Base-by-base conservation (phyloP, 345 rosid species). In the Hypericum androsaemum region DNA sequence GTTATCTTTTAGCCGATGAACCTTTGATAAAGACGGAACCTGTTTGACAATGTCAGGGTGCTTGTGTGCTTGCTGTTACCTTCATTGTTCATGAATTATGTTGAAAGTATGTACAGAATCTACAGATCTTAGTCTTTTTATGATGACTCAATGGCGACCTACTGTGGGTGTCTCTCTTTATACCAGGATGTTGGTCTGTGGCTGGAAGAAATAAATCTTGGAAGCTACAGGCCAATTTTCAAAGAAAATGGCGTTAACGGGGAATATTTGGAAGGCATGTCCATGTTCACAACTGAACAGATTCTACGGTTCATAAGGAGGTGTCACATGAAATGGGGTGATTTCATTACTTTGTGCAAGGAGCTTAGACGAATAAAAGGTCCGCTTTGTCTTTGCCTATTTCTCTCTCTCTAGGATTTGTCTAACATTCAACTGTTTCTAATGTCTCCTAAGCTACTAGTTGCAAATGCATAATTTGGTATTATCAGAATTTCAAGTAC, bases 291-390 rank as follows among this genome's bases (percentile, higher is more conserved):
- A 32, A 90, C 96, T 9, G 96, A 90, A 62, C 98, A 90, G 75
- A 90, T 90, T 71, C 88, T 90, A 69, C 82, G 89, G 55, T 90
- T 90, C 79, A 90, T 87, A 65, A 80, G 98, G 62, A 80, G 96
- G 67, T 88, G 95, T 70, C 98, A 90, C 80, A 90, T 90, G 98
- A 90, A 90, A 53, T 90, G 98, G 98, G 98, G 98, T 12, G 98
- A 90, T 77, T 90, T 90, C 80, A 90, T 90, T 57, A 90, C 95
- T 5, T 82, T 90, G 49, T 87, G 98, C 64, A 87, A 87, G 83
- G 98, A 90, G 69, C 96, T 90, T 59, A 72, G 98, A 70, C 63
- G 96, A 63, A 90, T 90, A 51, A 90, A 90, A 84, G 98, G 98
- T 90, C 58, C 50, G 28, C 39, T n/a, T n/a, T n/a, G n/a, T n/a